Evolutionary conservation across 2,329 filamentous ascomycete species (phyloP).

Genomic region (Dryadomyces quercus-mongolicae): DNA sequence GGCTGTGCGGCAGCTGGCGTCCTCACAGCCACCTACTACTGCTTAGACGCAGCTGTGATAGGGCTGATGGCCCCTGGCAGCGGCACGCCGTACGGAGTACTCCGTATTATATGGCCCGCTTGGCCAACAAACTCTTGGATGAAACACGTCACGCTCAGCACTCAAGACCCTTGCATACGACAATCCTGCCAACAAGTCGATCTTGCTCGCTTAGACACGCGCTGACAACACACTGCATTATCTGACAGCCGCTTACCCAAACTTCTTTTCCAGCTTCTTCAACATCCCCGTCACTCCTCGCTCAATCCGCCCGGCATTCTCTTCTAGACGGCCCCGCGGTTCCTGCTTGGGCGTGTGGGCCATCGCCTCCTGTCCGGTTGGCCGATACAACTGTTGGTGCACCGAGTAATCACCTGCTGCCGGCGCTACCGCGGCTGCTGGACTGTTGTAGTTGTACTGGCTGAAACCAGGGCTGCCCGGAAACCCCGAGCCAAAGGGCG

Average conservation of each 20-base stretch:
- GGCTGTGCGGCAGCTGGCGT: background rate
- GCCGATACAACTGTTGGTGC: conserved; percentile 59
- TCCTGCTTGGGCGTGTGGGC: conserved; percentile 32
- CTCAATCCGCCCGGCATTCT: conserved; percentile 54
- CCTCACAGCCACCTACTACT: background rate
- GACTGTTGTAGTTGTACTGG: conserved; percentile 32
- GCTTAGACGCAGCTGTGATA: background rate
- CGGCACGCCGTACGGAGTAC: background rate
- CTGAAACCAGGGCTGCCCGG: conserved; percentile 41
- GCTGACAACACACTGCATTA: too few species aligned
- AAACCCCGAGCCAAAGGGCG: conserved; percentile 16
- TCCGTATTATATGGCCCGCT: too few species aligned
- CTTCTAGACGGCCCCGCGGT: conserved; percentile 43
- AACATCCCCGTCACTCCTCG: conserved; percentile 59
- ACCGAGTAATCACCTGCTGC: conserved; percentile 37
- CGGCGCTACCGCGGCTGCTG: conserved; percentile 15
- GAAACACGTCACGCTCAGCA: too few species aligned
- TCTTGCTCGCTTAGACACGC: background rate
- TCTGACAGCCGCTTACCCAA: conserved; percentile 29
- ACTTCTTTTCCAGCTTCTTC: conserved; percentile 70
- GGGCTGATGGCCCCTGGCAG: background rate
- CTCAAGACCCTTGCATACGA: background rate
- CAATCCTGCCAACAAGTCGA: too few species aligned
- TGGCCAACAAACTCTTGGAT: too few species aligned
- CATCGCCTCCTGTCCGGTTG: conserved; percentile 47